Percentiles rank a stretch among this genome's conserved stretches.
Evolutionary conservation across 1,284 basidiomycete genomes (phyloP).

Genomic region (Quambalaria eucalypti): DNA sequence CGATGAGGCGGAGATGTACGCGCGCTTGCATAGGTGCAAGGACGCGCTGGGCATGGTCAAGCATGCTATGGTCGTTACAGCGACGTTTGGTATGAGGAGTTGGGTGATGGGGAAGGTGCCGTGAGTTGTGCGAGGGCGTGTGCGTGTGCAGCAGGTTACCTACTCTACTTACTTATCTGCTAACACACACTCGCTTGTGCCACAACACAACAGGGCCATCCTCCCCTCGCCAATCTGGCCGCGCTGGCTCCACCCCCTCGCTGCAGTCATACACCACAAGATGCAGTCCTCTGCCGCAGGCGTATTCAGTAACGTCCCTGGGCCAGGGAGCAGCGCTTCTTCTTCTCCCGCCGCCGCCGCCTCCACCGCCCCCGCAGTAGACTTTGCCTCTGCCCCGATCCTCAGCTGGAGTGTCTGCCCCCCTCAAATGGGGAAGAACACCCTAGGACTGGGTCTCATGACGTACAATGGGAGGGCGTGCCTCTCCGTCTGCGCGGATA

Average conservation of each 20-base stretch:
- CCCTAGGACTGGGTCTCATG: slow-evolving; percentile 41
- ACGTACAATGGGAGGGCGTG: slow-evolving; percentile 29
- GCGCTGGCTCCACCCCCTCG: slow-evolving; percentile 2
- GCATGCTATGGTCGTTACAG: slow-evolving; percentile 24
- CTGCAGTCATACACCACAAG: background rate
- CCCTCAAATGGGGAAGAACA: slow-evolving; percentile 37
- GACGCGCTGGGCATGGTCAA: slow-evolving; percentile 32
- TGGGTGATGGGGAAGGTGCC: slow-evolving; percentile 26
- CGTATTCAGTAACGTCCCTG: slow-evolving; percentile 44
- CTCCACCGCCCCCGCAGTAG: slow-evolving; percentile 11
- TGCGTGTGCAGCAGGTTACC: background rate
- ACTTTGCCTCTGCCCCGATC: slow-evolving; percentile 19
- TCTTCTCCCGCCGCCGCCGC: too few species aligned
- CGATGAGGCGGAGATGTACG: slow-evolving; percentile 18
- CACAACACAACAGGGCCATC: background rate
- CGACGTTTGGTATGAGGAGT: slow-evolving; percentile 26
- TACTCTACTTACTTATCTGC: background rate
- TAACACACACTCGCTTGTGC: background rate
- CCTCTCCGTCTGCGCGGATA: slow-evolving; percentile 37
- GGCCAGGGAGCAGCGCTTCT: slow-evolving; percentile 10
- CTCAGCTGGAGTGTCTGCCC: slow-evolving; percentile 29
- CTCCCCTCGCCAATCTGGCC: slow-evolving; percentile 6
- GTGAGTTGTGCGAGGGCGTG: background rate
- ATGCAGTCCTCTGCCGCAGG: slow-evolving; percentile 26
- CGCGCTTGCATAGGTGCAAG: slow-evolving; percentile 28